Percentiles rank a stretch among this genome's conserved stretches.
Evolutionary conservation across 2,329 filamentous ascomycete species (phyloP).

Genomic region (Penicillium corylophilum): DNA sequence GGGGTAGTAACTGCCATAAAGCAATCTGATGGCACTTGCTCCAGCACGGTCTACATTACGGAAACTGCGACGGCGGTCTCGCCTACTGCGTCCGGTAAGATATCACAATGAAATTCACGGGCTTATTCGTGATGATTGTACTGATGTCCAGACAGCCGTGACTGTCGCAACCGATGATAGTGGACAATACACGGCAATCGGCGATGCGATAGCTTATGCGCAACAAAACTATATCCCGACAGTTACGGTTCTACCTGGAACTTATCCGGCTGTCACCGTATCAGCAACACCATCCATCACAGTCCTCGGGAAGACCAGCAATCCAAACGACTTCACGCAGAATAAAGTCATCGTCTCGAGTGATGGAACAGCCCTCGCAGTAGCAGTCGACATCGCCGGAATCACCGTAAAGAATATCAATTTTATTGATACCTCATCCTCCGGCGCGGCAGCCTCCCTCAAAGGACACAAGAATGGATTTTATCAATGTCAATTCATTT

Average conservation of each 20-base stretch:
- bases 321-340: conserved; percentile 32
- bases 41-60: conserved; percentile 3
- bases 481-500: conserved; percentile 47
- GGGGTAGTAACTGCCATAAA: neutral
- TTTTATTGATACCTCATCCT: conserved; percentile 25
- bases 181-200: conserved; percentile 48
- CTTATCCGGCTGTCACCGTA: conserved; percentile 47
- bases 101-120: neutral
- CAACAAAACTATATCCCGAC: conserved; percentile 44
- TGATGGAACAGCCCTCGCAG: conserved; percentile 28
- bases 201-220: conserved; percentile 46
- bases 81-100: neutral
- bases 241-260: conserved; percentile 47
- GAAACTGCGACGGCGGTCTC: neutral
- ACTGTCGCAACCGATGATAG: conserved; percentile 48
- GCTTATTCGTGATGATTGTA: too few species aligned
- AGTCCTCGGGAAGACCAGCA: conserved; percentile 38
- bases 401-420: conserved; percentile 43
- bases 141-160: conserved; percentile 26
- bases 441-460: conserved; percentile 30
- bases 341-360: conserved; percentile 41
- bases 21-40: neutral
- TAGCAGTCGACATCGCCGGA: conserved; percentile 31
- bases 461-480: conserved; percentile 44
- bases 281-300: conserved; percentile 44